Evolutionary conservation across 306 rosid species (phyloP).

Genomic region (Vachellia collinsii): DNA sequence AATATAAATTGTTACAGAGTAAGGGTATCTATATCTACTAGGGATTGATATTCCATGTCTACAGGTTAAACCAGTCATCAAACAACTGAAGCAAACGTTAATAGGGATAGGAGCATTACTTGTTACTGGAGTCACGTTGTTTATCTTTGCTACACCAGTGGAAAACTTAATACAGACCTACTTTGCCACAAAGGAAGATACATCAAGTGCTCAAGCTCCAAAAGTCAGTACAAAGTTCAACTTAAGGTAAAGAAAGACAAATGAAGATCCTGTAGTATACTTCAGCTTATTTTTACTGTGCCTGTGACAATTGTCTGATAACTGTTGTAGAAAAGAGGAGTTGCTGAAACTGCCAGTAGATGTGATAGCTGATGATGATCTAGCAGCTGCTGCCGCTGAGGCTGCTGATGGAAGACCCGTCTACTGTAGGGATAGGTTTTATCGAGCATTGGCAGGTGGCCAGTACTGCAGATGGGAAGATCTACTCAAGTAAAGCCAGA

Average conservation of each 20-base stretch:
- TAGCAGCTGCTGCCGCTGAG: conserved; percentile 97
- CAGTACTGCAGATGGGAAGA: conserved; percentile 99
- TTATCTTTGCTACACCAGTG: conserved; percentile 85
- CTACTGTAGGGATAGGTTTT: conserved; percentile 93
- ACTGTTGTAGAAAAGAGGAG: conserved; percentile 75
- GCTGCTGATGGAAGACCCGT: conserved; percentile 99
- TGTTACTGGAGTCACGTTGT: conserved; percentile 78
- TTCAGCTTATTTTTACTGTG: conserved; percentile 15
- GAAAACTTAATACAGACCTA: conserved; percentile 61
- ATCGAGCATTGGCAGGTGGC: conserved; percentile 97
- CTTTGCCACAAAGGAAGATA: conserved; percentile 53
- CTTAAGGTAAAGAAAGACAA: conserved; percentile 57
- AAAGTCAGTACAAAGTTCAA: conserved; percentile 62
- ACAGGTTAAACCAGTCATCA: conserved; percentile 93
- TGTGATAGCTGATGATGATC: conserved; percentile 79
- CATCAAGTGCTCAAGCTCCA: conserved; percentile 50
- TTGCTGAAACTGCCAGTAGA: conserved; percentile 84
- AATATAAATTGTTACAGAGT: background rate
- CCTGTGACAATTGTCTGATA: conserved; percentile 25
- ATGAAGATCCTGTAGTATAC: conserved; percentile 23
- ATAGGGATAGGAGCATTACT: conserved; percentile 91
- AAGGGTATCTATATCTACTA: background rate
- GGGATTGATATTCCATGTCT: conserved; percentile 31
- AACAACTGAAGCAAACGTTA: conserved; percentile 87
- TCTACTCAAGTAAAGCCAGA: conserved; percentile 59